Evolutionary conservation across 495 filamentous ascomycete species (phyloP).

Genomic region (Hyaloscypha hepaticicola): DNA sequence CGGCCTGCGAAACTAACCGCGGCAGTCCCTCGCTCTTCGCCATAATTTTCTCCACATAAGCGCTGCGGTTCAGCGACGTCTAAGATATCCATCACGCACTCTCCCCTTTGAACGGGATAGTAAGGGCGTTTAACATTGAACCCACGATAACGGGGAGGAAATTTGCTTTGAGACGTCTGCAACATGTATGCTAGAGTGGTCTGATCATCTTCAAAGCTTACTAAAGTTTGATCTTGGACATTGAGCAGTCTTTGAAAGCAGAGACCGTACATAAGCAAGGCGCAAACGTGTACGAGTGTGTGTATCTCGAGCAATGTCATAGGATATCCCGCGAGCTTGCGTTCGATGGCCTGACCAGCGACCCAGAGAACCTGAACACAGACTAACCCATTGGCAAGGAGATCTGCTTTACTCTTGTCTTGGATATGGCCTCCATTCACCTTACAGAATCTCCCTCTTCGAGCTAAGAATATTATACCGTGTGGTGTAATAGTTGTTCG

Average conservation of each 20-base stretch:
- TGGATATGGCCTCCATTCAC: slow-evolving; percentile 10
- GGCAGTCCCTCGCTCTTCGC: too few relatives aligned
- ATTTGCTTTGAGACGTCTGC: neutral
- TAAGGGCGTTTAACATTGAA: too few relatives aligned
- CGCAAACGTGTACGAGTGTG: slow-evolving; percentile 19
- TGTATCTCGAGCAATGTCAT: slow-evolving; percentile 19
- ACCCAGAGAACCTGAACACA: slow-evolving; percentile 18
- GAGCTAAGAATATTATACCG: slow-evolving; percentile 14
- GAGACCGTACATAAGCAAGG: slow-evolving; percentile 11
- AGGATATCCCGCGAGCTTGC: slow-evolving; percentile 9
- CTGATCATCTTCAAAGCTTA: slow-evolving; percentile 6
- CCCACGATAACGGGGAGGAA: too few relatives aligned
- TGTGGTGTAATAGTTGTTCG: slow-evolving; percentile 6
- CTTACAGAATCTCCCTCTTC: neutral
- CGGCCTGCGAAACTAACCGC: too few relatives aligned
- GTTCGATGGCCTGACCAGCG: slow-evolving; percentile 8
- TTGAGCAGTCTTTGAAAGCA: slow-evolving; percentile 20
- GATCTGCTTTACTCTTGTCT: slow-evolving; percentile 23
- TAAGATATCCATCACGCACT: neutral
- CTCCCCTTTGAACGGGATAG: too few relatives aligned
- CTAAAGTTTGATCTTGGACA: slow-evolving; percentile 9
- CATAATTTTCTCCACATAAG: too few relatives aligned
- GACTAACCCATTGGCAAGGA: slow-evolving; percentile 16
- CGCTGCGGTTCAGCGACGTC: neutral
- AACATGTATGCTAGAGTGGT: neutral